phyloP scores from a whole-genome alignment of 768 basidiomycete genomes.

The Trametes villosa region DNA sequence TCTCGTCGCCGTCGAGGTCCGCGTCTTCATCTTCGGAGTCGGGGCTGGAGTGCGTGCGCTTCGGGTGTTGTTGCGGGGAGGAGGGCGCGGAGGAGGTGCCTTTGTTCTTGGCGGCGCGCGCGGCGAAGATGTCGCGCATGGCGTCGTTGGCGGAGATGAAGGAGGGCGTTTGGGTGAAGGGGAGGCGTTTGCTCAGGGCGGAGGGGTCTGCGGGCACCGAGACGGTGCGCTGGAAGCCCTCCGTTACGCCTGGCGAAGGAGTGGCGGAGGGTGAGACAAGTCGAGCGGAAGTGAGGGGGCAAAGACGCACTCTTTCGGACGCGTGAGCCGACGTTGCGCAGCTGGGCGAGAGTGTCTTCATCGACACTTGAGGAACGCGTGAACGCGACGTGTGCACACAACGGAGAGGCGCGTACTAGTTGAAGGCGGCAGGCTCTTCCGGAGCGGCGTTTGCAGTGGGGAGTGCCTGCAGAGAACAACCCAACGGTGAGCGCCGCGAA shows the following conservation, averaged over 20 bases:
- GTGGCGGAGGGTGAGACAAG: not conserved
- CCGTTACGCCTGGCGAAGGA: conserved; percentile 21
- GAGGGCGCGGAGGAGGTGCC: conserved; percentile 16
- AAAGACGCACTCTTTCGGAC: conserved; percentile 26
- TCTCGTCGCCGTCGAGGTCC: conserved; percentile 16
- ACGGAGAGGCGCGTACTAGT: conserved; percentile 16
- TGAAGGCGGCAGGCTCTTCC: conserved; percentile 11
- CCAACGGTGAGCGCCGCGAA: not conserved
- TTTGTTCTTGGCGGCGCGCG: conserved; percentile 17
- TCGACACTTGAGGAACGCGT: conserved; percentile 17
- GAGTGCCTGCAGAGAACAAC: not conserved
- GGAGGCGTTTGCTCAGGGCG: conserved; percentile 14
- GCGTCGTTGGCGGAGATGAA: conserved; percentile 28
- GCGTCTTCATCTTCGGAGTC: conserved; percentile 18
- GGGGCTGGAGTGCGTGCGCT: conserved; percentile 16
- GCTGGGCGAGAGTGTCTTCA: conserved; percentile 22
- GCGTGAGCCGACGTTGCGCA: conserved; percentile 24
- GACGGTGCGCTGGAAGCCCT: conserved; percentile 26
- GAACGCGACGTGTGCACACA: not conserved
- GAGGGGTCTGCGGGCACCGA: conserved; percentile 21
- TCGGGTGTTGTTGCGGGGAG: conserved; percentile 20
- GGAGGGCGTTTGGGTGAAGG: conserved; percentile 26
- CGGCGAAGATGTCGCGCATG: conserved; percentile 21
- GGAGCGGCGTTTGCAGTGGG: not conserved
- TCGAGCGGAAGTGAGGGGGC: not conserved